Conservation (phyloP, 768 basidiomycete species). For the Lactifluus rugatus region DNA sequence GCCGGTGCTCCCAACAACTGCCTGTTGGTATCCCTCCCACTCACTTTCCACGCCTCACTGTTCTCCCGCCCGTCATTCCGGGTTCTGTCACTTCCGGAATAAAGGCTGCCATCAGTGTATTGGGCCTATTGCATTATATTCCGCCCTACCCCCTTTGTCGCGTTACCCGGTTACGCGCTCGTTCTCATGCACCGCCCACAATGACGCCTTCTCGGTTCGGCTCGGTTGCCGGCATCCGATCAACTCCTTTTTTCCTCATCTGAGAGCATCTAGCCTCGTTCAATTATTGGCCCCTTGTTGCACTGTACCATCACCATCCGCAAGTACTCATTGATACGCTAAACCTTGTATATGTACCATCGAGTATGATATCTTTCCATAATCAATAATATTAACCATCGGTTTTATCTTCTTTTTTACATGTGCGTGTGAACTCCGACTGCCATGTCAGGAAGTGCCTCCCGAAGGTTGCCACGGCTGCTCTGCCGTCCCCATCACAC, state of each 20-base stretch:
- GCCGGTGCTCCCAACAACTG: neutral
- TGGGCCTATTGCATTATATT: neutral
- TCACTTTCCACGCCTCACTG: neutral
- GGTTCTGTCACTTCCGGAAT: neutral
- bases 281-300: slow-evolving; percentile 13
- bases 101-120: neutral
- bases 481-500: slow-evolving; percentile 5
- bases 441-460: neutral
- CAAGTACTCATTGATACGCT: slow-evolving; percentile 14
- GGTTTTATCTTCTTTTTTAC: neutral
- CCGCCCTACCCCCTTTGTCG: neutral
- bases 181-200: neutral
- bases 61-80: neutral
- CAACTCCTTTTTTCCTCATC: slow-evolving; percentile 14
- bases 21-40: neutral
- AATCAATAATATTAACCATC: slow-evolving; percentile 8
- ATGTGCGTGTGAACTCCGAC: slow-evolving; percentile 7
- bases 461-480: neutral
- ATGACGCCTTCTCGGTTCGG: slow-evolving; percentile 9
- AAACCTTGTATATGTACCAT: slow-evolving; percentile 12
- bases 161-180: slow-evolving; percentile 4
- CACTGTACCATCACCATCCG: slow-evolving; percentile 17
- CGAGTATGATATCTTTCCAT: slow-evolving; percentile 8
- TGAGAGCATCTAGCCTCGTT: slow-evolving; percentile 12
- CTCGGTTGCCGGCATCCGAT: slow-evolving; percentile 10